Evolutionary conservation across 345 rosid genomes (phyloP).

Genomic region (Acer saccharum): DNA sequence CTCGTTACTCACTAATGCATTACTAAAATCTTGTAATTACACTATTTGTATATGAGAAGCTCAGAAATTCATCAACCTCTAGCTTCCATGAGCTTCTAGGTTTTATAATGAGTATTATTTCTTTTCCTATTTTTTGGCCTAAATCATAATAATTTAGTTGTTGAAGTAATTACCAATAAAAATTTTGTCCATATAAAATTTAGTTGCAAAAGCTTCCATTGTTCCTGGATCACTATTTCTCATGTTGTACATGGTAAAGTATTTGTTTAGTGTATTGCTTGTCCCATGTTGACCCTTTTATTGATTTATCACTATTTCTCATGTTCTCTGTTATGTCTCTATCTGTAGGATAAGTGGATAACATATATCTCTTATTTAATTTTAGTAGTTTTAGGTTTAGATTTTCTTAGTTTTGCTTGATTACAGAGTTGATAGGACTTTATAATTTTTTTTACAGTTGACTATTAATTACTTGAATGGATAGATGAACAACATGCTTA

Average conservation of each 20-base stretch:
- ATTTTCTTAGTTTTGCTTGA: not conserved
- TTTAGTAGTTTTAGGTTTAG: not conserved
- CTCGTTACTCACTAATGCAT: not conserved
- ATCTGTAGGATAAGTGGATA: not conserved
- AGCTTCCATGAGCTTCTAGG: not conserved
- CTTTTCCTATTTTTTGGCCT: not conserved
- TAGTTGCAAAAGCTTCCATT: not conserved
- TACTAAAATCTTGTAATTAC: not conserved
- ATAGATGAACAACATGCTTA: conserved; percentile 57
- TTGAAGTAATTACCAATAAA: not conserved
- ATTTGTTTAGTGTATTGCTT: no score
- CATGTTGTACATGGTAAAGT: no score
- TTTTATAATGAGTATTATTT: not conserved
- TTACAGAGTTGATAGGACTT: not conserved
- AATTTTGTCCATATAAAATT: not conserved
- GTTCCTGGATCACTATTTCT: no score
- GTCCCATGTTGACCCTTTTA: no score
- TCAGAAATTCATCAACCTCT: not conserved
- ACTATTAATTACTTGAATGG: conserved; percentile 78
- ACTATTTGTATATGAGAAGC: not conserved
- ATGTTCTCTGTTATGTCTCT: not conserved
- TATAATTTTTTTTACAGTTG: conserved; percentile 52
- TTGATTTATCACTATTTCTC: not conserved
- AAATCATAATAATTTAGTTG: not conserved
- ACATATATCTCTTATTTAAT: not conserved